Base-by-base conservation (phyloP, 768 basidiomycete species). In the Sutorius australiensis region DNA sequence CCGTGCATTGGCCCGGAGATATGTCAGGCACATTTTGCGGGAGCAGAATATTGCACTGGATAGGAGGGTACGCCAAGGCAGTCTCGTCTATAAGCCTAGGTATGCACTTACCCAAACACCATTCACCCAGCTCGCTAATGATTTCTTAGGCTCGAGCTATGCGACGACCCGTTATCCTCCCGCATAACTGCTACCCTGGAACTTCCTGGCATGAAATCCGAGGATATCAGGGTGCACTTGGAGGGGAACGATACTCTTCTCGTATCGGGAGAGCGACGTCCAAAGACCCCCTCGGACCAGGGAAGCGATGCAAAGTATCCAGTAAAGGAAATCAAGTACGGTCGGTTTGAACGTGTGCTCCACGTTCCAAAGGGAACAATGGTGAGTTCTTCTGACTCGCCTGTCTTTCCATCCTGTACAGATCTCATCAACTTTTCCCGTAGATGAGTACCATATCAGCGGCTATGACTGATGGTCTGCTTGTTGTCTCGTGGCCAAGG, bases 401-500 rank as follows among this genome's bases (percentile, higher is more conserved):
- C 33, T 34, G 30, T 52, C 21, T 32, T 17, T 21, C 40, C 52
- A 38, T 50, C 37, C 49, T 56, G 44, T 51, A 16, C 19, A 17
- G 14, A 36, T 32, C 17, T 31, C 13, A 54, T 5, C 36, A 30
- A 34, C 8, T 13, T 41, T 19, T 43, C 1, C 2, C 12, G 2
- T 45, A 76, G 75, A 68, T 56, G 61, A 63, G 56, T 33, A 77
- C 68, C 17, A 68, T 76, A 53, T 69, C 66, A n/a, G 75, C 75
- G 11, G 63, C 66, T 9, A 65, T 76, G 61, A 63, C 57, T 27
- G 74, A 75, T 44, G 75, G 75, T 16, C 64, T 76, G 36, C 65
- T 76, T 14, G 53, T 71, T 1, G 36, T 76, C 31, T 69, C 73
- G 8, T 76, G 75, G 75, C 75, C 75, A 2, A 65, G 69, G 31